Percentiles rank a stretch among this genome's conserved stretches.
Conservation (phyloP, 164 flowering plant species). For the Dillenia suffruticosa region DNA sequence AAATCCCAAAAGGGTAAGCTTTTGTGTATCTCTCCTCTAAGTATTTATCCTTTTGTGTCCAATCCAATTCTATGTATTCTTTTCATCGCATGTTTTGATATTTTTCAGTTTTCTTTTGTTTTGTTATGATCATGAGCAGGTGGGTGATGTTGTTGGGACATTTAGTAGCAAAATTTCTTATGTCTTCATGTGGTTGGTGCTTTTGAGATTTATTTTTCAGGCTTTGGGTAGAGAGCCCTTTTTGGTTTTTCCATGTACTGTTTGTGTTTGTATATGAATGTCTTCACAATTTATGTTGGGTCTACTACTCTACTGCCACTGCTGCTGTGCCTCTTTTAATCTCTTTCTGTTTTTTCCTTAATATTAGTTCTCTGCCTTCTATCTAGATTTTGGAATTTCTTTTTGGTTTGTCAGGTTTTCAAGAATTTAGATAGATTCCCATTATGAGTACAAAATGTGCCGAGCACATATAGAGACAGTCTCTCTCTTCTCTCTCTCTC, state of each 20-base stretch:
- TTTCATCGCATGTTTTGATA: neutral
- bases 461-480: too few species aligned
- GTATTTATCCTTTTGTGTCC: too few species aligned
- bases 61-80: neutral
- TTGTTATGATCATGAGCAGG: neutral
- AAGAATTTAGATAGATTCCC: too few species aligned
- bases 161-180: conserved; percentile 1
- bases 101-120: neutral
- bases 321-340: neutral
- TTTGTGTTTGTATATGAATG: neutral
- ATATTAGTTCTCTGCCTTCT: too few species aligned
- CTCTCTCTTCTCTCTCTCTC: too few species aligned
- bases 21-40: too few species aligned
- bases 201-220: conserved; percentile 3
- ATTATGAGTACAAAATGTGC: too few species aligned
- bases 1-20: neutral
- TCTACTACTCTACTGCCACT: too few species aligned
- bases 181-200: conserved; percentile 4
- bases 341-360: neutral
- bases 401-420: too few species aligned
- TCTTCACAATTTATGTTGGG: too few species aligned
- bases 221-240: conserved; percentile 7
- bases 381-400: too few species aligned
- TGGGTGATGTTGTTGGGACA: conserved; percentile 5
- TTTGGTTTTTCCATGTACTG: neutral